A percentile compares a stretch with the other conserved stretches of the same genome.
Evolutionary conservation across 2,329 filamentous ascomycete genomes (phyloP).

Genomic region (Pseudogymnoascus sp.): DNA sequence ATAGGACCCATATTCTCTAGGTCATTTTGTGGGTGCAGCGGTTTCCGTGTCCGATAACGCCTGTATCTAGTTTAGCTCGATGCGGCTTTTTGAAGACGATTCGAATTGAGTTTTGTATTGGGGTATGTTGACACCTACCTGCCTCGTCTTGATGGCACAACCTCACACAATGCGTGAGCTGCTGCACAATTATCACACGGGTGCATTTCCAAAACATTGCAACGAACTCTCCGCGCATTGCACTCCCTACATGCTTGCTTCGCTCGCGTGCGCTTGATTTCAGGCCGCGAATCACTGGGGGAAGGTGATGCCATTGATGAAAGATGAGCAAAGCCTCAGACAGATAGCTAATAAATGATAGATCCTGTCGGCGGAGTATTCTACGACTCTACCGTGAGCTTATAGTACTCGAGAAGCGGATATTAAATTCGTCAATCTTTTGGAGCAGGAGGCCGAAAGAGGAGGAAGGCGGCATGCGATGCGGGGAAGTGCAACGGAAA

Average conservation of each 20-base stretch:
- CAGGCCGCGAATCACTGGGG: background rate
- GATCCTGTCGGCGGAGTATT: background rate
- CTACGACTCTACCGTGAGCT: background rate
- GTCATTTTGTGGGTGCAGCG: background rate
- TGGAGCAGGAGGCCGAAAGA: background rate
- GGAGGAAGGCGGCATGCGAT: background rate
- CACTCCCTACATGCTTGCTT: slow-evolving; percentile 37
- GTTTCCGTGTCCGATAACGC: background rate
- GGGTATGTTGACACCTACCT: slow-evolving; percentile 28
- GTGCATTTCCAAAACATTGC: slow-evolving; percentile 37
- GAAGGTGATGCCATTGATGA: background rate
- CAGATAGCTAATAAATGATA: background rate
- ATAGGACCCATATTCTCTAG: background rate
- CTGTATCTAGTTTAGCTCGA: background rate
- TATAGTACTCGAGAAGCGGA: background rate
- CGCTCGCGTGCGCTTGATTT: slow-evolving; percentile 23
- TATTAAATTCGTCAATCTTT: background rate
- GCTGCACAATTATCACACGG: slow-evolving; percentile 35
- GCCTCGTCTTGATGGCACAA: slow-evolving; percentile 35
- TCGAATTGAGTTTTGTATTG: background rate
- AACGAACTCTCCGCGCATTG: slow-evolving; percentile 37
- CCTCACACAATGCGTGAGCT: slow-evolving; percentile 32
- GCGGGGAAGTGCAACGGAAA: background rate
- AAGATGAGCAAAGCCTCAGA: background rate
- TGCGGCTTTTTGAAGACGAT: background rate